These are phyloP conservation scores for Sporothrix pallida DNA, from an alignment of 2,329 filamentous ascomycete species.

Conservation along the genomic window DNA sequence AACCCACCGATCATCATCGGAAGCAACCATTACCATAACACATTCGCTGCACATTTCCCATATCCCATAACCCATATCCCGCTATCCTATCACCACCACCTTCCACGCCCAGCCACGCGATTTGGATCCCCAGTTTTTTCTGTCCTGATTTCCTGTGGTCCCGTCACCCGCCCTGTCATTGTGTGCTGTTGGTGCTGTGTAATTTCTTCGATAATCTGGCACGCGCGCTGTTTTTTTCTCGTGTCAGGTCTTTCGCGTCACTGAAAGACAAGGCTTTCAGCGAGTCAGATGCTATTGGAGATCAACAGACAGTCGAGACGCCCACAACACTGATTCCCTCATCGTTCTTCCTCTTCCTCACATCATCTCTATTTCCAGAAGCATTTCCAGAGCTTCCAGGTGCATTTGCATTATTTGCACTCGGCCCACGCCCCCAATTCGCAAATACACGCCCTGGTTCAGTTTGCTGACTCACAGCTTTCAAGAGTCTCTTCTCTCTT, in stretches of 20 bases:
- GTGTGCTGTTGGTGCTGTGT: conserved; percentile 2
- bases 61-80: too few relatives aligned
- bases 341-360: neutral
- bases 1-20: conserved; percentile 10
- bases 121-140: conserved; percentile 18
- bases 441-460: neutral
- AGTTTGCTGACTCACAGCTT: conserved; percentile 34
- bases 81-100: neutral
- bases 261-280: neutral
- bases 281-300: neutral
- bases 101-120: conserved; percentile 34
- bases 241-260: neutral
- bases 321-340: neutral
- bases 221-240: neutral
- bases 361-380: neutral
- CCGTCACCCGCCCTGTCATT: conserved; percentile 6
- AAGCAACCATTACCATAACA: neutral
- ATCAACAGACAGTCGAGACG: neutral
- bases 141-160: neutral
- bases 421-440: neutral
- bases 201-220: conserved; percentile 27
- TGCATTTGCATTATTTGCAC: too few relatives aligned
- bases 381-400: neutral
- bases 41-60: neutral
- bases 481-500: neutral